Percentiles rank a stretch among this genome's conserved stretches.
These are phyloP conservation scores for Globisporangium solare DNA, from an alignment of 352 stramenopile genomes.

Conservation along the genomic window DNA sequence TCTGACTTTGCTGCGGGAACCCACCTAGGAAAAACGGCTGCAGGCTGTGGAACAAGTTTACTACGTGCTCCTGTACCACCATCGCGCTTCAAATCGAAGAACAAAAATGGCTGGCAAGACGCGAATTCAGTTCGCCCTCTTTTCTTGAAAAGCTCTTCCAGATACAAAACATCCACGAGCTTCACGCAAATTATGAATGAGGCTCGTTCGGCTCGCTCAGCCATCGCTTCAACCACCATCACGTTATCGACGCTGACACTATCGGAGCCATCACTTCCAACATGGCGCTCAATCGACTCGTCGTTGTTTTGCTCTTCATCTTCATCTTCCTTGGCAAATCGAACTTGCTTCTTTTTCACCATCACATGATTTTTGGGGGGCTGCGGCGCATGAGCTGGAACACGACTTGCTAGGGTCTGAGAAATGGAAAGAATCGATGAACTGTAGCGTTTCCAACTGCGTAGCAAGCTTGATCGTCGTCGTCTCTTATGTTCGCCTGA, in stretches of 20 bases:
- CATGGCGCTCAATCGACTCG: conserved; percentile 4
- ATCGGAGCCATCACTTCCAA: not conserved
- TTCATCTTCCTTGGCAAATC: conserved; percentile 29
- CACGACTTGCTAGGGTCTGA: conserved; percentile 27
- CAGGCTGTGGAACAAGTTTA: conserved; percentile 39
- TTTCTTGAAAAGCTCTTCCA: conserved; percentile 50
- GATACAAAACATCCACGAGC: conserved; percentile 40
- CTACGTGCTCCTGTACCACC: conserved; percentile 21
- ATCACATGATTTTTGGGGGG: not conserved
- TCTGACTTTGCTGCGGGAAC: conserved; percentile 29
- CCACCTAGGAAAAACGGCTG: conserved; percentile 61
- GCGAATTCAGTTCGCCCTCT: conserved; percentile 40
- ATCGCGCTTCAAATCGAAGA: conserved; percentile 31
- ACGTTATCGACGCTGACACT: not conserved
- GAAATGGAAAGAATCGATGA: conserved; percentile 65
- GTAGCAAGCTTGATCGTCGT: conserved; percentile 57
- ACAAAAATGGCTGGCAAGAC: conserved; percentile 44
- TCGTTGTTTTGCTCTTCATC: conserved; percentile 18
- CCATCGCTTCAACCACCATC: not conserved
- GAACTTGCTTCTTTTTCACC: conserved; percentile 59
- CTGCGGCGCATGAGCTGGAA: not conserved
- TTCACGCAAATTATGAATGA: conserved; percentile 32
- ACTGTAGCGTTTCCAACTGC: conserved; percentile 80
- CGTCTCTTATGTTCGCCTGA: conserved; percentile 69
- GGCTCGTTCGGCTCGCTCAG: not conserved